Percentiles rank a stretch among this genome's conserved stretches.
Evolutionary conservation across 768 basidiomycete genomes (phyloP).

Genomic region (Zangia roseola): DNA sequence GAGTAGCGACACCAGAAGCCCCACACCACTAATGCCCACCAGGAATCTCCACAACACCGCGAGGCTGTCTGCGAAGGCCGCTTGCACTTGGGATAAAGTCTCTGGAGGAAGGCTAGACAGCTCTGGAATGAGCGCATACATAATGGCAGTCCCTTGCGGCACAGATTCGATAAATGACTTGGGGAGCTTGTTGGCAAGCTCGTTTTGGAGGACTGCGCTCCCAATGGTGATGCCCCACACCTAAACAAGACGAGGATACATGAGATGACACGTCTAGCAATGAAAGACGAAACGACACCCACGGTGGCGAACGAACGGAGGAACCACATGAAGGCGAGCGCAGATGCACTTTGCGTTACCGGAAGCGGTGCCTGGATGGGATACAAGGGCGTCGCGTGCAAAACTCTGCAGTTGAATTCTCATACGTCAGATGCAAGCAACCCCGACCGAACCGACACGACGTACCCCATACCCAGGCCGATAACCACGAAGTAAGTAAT

Average conservation of each 20-base stretch:
- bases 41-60: slow-evolving; percentile 41
- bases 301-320: slow-evolving; percentile 37
- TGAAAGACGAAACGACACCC: not conserved
- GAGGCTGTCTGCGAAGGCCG: slow-evolving; percentile 43
- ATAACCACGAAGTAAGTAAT: slow-evolving; percentile 12
- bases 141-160: slow-evolving; percentile 39
- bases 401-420: not conserved
- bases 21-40: slow-evolving; percentile 30
- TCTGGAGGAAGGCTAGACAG: slow-evolving; percentile 36
- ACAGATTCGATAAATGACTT: slow-evolving; percentile 33
- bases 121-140: slow-evolving; percentile 45
- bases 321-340: slow-evolving; percentile 44
- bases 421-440: not conserved
- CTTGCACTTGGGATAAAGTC: slow-evolving; percentile 35
- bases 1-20: slow-evolving; percentile 5
- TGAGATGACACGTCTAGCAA: not conserved
- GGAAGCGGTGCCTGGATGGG: slow-evolving; percentile 48
- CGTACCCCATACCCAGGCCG: slow-evolving; percentile 4
- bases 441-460: not conserved
- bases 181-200: slow-evolving; percentile 43
- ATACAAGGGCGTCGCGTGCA: slow-evolving; percentile 34
- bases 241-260: slow-evolving; percentile 18
- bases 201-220: slow-evolving; percentile 48
- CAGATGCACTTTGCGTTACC: slow-evolving; percentile 39
- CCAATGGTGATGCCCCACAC: slow-evolving; percentile 52